Evolutionary conservation across 768 basidiomycete genomes (phyloP).

Genomic region (Tricholoma sp.): DNA sequence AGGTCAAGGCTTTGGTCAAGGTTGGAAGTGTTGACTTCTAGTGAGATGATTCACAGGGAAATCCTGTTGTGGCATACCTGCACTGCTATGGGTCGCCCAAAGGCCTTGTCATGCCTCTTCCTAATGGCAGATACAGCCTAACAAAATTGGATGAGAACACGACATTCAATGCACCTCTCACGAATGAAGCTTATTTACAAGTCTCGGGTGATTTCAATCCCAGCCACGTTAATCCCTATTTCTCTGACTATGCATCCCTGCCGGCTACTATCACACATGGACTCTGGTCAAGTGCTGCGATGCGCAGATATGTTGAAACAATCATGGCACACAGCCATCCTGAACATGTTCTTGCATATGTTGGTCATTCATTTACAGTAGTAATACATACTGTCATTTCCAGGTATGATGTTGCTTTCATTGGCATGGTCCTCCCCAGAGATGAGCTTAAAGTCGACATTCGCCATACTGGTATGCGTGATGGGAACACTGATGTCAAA

Average conservation of each 20-base stretch:
- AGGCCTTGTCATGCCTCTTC: constrained; percentile 70
- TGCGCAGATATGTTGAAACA: constrained; percentile 87
- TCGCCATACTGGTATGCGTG: constrained; percentile 86
- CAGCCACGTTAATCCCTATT: constrained; percentile 98
- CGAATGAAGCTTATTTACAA: constrained; percentile 94
- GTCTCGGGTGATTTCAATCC: constrained; percentile 99
- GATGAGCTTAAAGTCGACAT: constrained; percentile 85
- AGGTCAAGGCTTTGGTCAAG: constrained; percentile 82
- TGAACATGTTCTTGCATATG: constrained; percentile 82
- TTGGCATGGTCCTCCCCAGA: constrained; percentile 93
- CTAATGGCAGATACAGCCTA: constrained; percentile 85
- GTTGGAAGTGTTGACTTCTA: constrained; percentile 86
- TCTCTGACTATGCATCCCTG: constrained; percentile 87
- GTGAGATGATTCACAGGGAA: constrained; percentile 84
- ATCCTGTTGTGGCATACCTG: constrained; percentile 89
- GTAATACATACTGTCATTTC: constrained; percentile 4
- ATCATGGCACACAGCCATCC: constrained; percentile 91
- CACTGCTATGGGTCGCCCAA: constrained; percentile 84
- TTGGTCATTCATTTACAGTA: constrained; percentile 16
- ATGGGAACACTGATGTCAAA: constrained; percentile 89
- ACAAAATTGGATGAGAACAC: constrained; percentile 55
- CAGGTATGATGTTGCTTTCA: constrained; percentile 91
- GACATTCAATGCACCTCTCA: constrained; percentile 76
- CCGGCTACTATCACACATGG: constrained; percentile 98
- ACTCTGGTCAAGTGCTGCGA: constrained; percentile 94